Base-by-base conservation (phyloP, 768 basidiomycete species). In the Multifurca ochricompacta region DNA sequence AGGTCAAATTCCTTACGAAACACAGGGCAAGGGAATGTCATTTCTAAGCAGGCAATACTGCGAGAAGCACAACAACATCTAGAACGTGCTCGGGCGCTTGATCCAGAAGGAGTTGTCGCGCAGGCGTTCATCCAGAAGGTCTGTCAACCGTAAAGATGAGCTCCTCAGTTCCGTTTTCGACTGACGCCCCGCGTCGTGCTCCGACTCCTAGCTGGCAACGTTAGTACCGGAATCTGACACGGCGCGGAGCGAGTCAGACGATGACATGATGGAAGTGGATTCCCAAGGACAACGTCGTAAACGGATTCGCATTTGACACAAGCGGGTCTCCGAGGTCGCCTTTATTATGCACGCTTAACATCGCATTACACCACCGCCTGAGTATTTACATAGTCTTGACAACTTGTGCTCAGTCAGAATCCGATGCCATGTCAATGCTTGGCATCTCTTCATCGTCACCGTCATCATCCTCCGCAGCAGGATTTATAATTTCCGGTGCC, bases 401-500 rank as follows among this genome's bases (percentile, higher is more conserved):
- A 30, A 35, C 35, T 19, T 53, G 49, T 11, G 77, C 78, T 30
- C 70, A 71, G 37, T 91, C 90, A 4, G 87, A 86, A 67, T 91
- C 89, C 1, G 89, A 91, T 36, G 76, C 81, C 73, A 89, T 71
- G 65, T 91, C 78, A 34, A 93, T 90, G 10, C 73, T 63, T 3
- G 90, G 90, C 73, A 93, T 82, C 42, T 80, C 79, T 57, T 83
- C 83, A 58, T 87, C 84, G 13, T 87, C 84, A 3, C 81, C 74
- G 7, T 67, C 72, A n/a, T 72, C 71, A n/a, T 67, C 67, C 40
- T 58, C 55, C 14, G 36, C n/a, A n/a, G n/a, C n/a, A n/a, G n/a
- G 56, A 41, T 50, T 13, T 7, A 36, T 28, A 9, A 30, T 31
- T 13, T 54, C 46, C 27, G 37, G 10, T 16, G 21, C 44, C 4